Conservation (phyloP, 2,329 filamentous ascomycete genomes). For the Tolypocladium tropicale region DNA sequence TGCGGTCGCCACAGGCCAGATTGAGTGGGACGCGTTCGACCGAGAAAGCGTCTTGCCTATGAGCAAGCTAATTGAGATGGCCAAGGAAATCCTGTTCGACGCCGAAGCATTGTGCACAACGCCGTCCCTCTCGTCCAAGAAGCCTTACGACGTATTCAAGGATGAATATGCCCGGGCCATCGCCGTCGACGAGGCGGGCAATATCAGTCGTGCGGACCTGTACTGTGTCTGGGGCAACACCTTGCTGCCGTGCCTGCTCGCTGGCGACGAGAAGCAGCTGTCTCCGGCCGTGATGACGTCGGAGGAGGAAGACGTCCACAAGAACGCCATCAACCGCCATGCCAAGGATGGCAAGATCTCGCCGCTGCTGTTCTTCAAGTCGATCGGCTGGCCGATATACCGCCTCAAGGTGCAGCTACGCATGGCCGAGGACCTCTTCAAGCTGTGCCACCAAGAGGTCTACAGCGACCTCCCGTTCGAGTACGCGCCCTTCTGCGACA, state of each 20-base stretch:
- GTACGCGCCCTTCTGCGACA: neutral
- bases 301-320: neutral
- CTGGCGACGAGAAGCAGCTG: neutral
- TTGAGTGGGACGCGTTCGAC: neutral
- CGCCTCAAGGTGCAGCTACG: slow-evolving; percentile 7
- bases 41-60: neutral
- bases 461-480: slow-evolving; percentile 3
- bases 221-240: neutral
- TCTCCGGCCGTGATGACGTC: neutral
- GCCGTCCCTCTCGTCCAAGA: no score
- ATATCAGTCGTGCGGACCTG: neutral
- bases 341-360: neutral
- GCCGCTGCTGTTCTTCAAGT: neutral
- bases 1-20: neutral
- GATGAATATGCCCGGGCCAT: no score
- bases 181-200: no score
- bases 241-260: neutral
- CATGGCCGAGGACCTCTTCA: slow-evolving; percentile 11
- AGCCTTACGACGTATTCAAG: no score
- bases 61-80: neutral
- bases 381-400: neutral
- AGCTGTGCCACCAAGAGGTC: slow-evolving; percentile 5
- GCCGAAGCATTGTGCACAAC: no score
- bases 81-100: no score
- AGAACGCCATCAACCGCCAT: neutral